Conservation (phyloP, 2,329 filamentous ascomycete genomes). For the Zasmidium angulare region DNA sequence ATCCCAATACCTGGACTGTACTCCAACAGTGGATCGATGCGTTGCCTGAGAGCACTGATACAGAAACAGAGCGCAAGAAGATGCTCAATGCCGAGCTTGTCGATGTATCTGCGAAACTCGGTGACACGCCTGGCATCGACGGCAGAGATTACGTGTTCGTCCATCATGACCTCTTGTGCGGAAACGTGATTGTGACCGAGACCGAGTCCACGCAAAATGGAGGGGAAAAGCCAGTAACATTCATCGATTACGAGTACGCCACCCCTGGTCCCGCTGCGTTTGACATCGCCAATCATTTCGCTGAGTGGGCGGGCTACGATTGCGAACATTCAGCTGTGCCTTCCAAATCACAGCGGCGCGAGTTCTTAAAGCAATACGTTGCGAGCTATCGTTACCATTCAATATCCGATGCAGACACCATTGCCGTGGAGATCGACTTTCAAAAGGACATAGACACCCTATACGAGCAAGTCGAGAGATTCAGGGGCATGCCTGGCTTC, state of each 20-base stretch:
- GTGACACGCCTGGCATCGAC: conserved; percentile 74
- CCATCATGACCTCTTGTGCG: conserved; percentile 93
- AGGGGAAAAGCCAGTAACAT: conserved; percentile 57
- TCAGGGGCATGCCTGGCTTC: conserved; percentile 86
- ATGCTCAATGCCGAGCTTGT: conserved; percentile 73
- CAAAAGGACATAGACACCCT: conserved; percentile 68
- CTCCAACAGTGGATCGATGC: conserved; percentile 95
- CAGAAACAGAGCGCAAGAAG: conserved; percentile 66
- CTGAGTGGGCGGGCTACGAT: conserved; percentile 96
- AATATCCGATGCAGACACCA: conserved; percentile 43
- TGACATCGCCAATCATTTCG: conserved; percentile 96
- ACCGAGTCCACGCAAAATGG: conserved; percentile 27
- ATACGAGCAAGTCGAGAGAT: conserved; percentile 78
- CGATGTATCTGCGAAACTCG: conserved; percentile 68
- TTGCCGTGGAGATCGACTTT: conserved; percentile 46
- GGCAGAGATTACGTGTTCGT: conserved; percentile 82
- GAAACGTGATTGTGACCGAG: conserved; percentile 83
- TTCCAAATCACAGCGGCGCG: conserved; percentile 70
- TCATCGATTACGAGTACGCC: conserved; percentile 99
- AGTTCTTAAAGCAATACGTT: conserved; percentile 84
- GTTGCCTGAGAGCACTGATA: conserved; percentile 70
- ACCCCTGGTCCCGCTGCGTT: conserved; percentile 92
- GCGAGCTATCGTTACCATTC: conserved; percentile 60
- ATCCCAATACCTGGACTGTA: conserved; percentile 91
- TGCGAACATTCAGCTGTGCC: conserved; percentile 87